A percentile compares a stretch with the other conserved stretches of the same genome.
Evolutionary conservation across 2,329 filamentous ascomycete species (phyloP).

Genomic region (Penicillium sp.): DNA sequence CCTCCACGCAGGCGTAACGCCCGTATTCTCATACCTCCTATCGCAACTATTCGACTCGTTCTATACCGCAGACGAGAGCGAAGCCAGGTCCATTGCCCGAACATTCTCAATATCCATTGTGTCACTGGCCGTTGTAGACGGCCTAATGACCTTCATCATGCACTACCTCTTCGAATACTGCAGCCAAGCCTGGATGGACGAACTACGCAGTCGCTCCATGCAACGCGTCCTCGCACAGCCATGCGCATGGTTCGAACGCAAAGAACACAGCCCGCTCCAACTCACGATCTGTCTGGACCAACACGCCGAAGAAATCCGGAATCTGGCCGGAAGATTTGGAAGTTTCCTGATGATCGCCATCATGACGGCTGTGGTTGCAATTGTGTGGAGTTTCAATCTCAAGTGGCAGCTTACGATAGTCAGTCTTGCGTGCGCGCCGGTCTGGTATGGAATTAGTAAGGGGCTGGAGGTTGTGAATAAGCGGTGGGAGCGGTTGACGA

Average conservation of each 20-base stretch:
- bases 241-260: slow-evolving; percentile 70
- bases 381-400: slow-evolving; percentile 69
- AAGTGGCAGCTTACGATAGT: slow-evolving; percentile 81
- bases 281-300: slow-evolving; percentile 72
- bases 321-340: slow-evolving; percentile 72
- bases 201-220: slow-evolving; percentile 64
- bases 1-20: slow-evolving; percentile 63
- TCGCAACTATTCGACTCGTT: slow-evolving; percentile 69
- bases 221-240: slow-evolving; percentile 70
- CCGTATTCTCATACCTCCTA: slow-evolving; percentile 72
- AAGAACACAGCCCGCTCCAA: slow-evolving; percentile 59
- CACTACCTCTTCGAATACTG: slow-evolving; percentile 68
- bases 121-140: slow-evolving; percentile 64
- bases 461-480: slow-evolving; percentile 62
- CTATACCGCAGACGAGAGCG: slow-evolving; percentile 49
- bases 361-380: slow-evolving; percentile 64
- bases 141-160: slow-evolving; percentile 59
- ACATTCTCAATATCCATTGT: slow-evolving; percentile 69
- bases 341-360: slow-evolving; percentile 64
- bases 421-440: slow-evolving; percentile 63
- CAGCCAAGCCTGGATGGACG: slow-evolving; percentile 73
- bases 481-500: slow-evolving; percentile 68
- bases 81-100: slow-evolving; percentile 47
- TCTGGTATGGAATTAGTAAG: slow-evolving; percentile 63
- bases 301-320: slow-evolving; percentile 82